Evolutionary conservation across 345 rosid genomes (phyloP), one percentile per base, ranked within the genome.

Genomic region (Brassica incana): DNA sequence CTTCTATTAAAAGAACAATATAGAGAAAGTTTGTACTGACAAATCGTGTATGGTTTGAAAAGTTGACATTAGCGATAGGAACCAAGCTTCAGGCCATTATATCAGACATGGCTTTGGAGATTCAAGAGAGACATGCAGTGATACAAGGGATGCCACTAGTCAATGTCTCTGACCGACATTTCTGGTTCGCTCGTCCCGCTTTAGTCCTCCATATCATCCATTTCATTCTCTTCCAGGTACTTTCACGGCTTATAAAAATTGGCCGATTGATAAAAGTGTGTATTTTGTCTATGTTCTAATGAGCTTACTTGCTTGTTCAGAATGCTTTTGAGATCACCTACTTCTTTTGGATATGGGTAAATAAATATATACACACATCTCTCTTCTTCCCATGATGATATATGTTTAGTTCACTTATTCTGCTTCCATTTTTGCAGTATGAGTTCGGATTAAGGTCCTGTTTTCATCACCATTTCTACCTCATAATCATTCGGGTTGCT

Each of bases 91-190:
- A 93, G 71, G 89, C 90, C 11, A 89, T 93, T 59, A 90, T 93
- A 83, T 77, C 96, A 62, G 78, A 81, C 71, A 93, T 95, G 99
- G 98, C 99, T 4, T 25, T 95, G 30, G 99, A 95, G 83, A 95
- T 95, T 80, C 86, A 84, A 33, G 93, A 95, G 78, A 93, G 90
- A 80, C 95, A 95, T 27, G 92, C 94, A 0, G 93, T 93, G 33
- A 87, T 95, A 30, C 99, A 95, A 87, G 99, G 98, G 81, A 90
- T 95, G 88, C 99, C 98, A 62, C 92, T 95, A 27, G 99, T 93
- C 25, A 84, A 88, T 83, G 98, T 93, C 66, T 87, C 97, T 38
- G 95, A 95, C 78, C 74, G 83, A 63, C 88, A 91, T 79, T 95
- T 95, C 77, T 95, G 99, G 99, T 88, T 95, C 60, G 25, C 79